phyloP scores from a whole-genome alignment of 2,329 filamentous ascomycete genomes.

The Xylaria sp. region DNA sequence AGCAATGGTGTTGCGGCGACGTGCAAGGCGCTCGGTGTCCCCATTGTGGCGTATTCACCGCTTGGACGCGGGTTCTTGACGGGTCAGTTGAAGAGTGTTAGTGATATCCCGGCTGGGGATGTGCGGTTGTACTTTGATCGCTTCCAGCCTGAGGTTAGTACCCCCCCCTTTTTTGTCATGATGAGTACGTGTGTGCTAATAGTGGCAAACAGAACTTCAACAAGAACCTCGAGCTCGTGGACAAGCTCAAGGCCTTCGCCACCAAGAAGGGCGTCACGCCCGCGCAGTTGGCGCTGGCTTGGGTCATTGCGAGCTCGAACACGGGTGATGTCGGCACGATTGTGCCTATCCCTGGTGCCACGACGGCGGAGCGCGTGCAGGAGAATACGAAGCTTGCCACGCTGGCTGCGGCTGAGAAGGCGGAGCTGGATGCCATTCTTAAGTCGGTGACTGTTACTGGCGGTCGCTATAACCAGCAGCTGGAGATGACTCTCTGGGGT shows the following conservation, averaged over 20 bases:
- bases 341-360: conserved; percentile 53
- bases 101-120: conserved; percentile 45
- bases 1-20: conserved; percentile 45
- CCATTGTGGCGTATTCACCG: conserved; percentile 54
- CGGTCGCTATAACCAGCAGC: background rate
- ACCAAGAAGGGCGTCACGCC: conserved; percentile 50
- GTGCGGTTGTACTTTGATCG: conserved; percentile 42
- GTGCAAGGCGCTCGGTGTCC: conserved; percentile 52
- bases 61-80: conserved; percentile 55
- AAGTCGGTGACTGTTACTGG: background rate
- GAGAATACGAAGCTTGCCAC: conserved; percentile 34
- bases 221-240: conserved; percentile 48
- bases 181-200: background rate
- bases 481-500: background rate
- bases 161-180: no score
- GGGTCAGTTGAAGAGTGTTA: conserved; percentile 42
- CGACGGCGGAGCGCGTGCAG: conserved; percentile 41
- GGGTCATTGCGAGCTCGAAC: conserved; percentile 55
- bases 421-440: background rate
- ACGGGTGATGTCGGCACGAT: conserved; percentile 37
- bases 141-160: background rate
- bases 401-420: background rate
- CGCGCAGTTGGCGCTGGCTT: conserved; percentile 56
- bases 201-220: conserved; percentile 36
- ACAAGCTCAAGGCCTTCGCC: conserved; percentile 45